A percentile compares a stretch with the other conserved stretches of the same genome.
phyloP scores from a whole-genome alignment of 441 rosid species.

The Croton setiger region DNA sequence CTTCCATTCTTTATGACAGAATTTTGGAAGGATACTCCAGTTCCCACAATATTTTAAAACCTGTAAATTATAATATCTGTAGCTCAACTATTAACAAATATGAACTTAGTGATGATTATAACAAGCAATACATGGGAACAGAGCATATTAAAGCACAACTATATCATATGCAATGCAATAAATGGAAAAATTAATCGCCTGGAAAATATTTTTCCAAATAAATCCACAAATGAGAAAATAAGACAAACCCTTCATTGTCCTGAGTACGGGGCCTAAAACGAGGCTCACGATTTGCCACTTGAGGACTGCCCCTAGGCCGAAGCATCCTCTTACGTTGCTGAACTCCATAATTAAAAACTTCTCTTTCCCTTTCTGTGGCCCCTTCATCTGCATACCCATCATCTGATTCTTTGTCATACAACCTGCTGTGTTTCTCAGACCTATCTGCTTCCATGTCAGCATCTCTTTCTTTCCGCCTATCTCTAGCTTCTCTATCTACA shows the following conservation, averaged over 20 bases:
- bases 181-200: slow-evolving; percentile 15
- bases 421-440: slow-evolving; percentile 70
- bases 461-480: slow-evolving; percentile 86
- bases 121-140: neutral
- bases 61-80: neutral
- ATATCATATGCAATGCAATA: neutral
- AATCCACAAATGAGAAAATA: slow-evolving; percentile 19
- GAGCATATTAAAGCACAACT: neutral
- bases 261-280: slow-evolving; percentile 60
- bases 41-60: neutral
- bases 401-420: slow-evolving; percentile 74
- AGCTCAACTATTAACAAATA: neutral
- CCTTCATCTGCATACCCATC: slow-evolving; percentile 90
- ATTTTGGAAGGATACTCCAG: neutral
- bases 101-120: neutral
- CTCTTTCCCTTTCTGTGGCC: slow-evolving; percentile 69
- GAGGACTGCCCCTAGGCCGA: slow-evolving; percentile 92
- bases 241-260: slow-evolving; percentile 85
- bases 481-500: slow-evolving; percentile 71
- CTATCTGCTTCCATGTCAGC: slow-evolving; percentile 69
- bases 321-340: slow-evolving; percentile 97
- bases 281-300: slow-evolving; percentile 63
- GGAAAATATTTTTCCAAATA: slow-evolving; percentile 17
- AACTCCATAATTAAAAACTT: slow-evolving; percentile 65
- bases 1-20: neutral